Conservation (phyloP, 768 basidiomycete species). For the Boletus rex-veris region DNA sequence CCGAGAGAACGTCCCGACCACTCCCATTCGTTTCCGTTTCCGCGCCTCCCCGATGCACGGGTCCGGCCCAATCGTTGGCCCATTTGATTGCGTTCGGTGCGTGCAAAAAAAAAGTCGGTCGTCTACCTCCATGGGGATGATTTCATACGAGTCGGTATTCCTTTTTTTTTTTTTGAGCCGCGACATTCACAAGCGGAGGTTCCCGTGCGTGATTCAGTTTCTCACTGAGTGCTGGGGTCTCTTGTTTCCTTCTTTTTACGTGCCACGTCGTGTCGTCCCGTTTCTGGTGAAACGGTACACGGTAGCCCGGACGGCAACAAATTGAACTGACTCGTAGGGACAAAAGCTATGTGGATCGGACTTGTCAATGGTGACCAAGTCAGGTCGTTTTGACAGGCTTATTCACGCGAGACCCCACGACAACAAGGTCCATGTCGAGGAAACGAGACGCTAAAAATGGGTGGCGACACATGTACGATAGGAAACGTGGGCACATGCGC, state of each 20-base stretch:
- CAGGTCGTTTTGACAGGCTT: constrained; percentile 4
- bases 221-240: background rate
- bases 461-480: constrained; percentile 5
- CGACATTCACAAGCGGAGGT: background rate
- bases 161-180: too few relatives aligned
- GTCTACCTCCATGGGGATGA: constrained; percentile 10
- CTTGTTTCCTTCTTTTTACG: background rate
- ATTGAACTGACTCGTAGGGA: constrained; percentile 3
- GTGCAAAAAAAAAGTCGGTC: background rate
- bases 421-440: constrained; percentile 24
- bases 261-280: constrained; percentile 8
- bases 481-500: constrained; percentile 10
- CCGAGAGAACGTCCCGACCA: background rate
- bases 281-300: constrained; percentile 12
- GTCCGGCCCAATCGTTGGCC: constrained; percentile 1
- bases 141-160: background rate
- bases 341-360: background rate
- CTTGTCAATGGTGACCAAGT: constrained; percentile 1
- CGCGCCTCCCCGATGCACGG: constrained; percentile 5
- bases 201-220: background rate
- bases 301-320: background rate
- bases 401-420: constrained; percentile 3
- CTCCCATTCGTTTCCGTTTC: background rate
- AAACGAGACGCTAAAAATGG: constrained; percentile 13
- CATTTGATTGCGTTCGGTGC: constrained; percentile 1